A percentile compares a stretch with the other conserved stretches of the same genome.
Conservation (phyloP, 495 filamentous ascomycete genomes). For the Penicillium dipodomyicola region DNA sequence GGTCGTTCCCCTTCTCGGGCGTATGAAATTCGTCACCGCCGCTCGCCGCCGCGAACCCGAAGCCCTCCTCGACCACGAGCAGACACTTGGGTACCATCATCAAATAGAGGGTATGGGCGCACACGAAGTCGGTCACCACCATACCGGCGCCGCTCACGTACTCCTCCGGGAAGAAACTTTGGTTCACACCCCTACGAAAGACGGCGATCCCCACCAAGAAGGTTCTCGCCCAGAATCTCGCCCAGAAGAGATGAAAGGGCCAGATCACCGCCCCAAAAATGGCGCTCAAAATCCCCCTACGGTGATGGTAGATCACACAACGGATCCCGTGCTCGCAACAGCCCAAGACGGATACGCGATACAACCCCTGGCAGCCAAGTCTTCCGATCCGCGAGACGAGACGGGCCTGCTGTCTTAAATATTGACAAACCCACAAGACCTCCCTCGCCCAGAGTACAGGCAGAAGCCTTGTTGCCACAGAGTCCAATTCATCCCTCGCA, state of each 20-base stretch:
- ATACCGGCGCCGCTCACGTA: constrained; percentile 49
- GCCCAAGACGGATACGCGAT: constrained; percentile 38
- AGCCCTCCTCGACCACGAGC: constrained; percentile 36
- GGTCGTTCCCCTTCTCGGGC: constrained; percentile 39
- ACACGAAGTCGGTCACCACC: constrained; percentile 46
- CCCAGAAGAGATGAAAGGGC: constrained; percentile 47
- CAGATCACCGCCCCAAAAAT: constrained; percentile 40
- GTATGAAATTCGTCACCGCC: constrained; percentile 38
- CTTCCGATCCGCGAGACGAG: constrained; percentile 27
- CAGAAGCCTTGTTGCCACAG: constrained; percentile 7
- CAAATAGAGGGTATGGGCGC: constrained; percentile 36
- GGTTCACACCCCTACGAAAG: constrained; percentile 35
- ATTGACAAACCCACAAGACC: constrained; percentile 27
- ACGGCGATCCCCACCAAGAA: constrained; percentile 41
- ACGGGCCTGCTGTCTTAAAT: constrained; percentile 16
- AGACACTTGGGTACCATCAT: constrained; percentile 51
- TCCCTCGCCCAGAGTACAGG: constrained; percentile 24
- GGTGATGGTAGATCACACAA: constrained; percentile 35
- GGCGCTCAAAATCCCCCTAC: constrained; percentile 49
- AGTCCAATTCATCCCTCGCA: constrained; percentile 18
- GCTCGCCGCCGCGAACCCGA: constrained; percentile 41
- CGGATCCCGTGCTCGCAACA: constrained; percentile 32
- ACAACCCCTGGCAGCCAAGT: constrained; percentile 31
- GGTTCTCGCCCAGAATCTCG: constrained; percentile 49
- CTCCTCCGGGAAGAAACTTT: constrained; percentile 41